Percentiles rank a stretch among this genome's conserved stretches.
Evolutionary conservation across 805 yeast genomes (phyloP).

Genomic region (Candida morakotiae): DNA sequence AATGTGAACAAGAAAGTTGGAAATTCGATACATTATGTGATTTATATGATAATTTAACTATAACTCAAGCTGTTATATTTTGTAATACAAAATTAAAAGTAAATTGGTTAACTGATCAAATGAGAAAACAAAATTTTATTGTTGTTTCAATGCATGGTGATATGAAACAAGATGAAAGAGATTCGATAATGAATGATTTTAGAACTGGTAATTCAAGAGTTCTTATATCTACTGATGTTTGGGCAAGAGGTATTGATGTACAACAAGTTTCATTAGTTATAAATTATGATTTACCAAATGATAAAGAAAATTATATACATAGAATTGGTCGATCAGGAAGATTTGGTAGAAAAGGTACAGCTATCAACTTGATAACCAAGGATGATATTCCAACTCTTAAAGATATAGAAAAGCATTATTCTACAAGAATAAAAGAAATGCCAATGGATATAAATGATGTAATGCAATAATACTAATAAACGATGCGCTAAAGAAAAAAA

Average conservation of each 20-base stretch:
- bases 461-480: conserved; percentile 11
- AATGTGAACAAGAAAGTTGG: conserved; percentile 90
- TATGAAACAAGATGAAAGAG: conserved; percentile 93
- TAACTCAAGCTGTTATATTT: conserved; percentile 96
- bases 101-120: conserved; percentile 79
- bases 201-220: conserved; percentile 91
- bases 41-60: conserved; percentile 88
- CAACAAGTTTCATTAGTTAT: conserved; percentile 96
- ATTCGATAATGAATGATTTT: conserved; percentile 92
- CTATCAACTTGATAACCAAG: conserved; percentile 86
- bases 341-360: conserved; percentile 98
- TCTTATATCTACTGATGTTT: conserved; percentile 91
- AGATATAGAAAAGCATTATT: conserved; percentile 71
- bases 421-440: conserved; percentile 72
- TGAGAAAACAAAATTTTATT: conserved; percentile 79
- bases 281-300: conserved; percentile 89
- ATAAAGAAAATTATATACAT: conserved; percentile 94
- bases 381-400: conserved; percentile 72
- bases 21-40: conserved; percentile 94
- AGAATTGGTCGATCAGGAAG: conserved; percentile 98
- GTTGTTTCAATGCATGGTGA: conserved; percentile 97
- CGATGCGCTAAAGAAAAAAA: conserved; percentile 1
- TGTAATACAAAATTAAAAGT: conserved; percentile 97
- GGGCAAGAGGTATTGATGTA: conserved; percentile 98
- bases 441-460: conserved; percentile 64